phyloP scores from a whole-genome alignment of 306 rosid species.

The Gillenia trifoliata region DNA sequence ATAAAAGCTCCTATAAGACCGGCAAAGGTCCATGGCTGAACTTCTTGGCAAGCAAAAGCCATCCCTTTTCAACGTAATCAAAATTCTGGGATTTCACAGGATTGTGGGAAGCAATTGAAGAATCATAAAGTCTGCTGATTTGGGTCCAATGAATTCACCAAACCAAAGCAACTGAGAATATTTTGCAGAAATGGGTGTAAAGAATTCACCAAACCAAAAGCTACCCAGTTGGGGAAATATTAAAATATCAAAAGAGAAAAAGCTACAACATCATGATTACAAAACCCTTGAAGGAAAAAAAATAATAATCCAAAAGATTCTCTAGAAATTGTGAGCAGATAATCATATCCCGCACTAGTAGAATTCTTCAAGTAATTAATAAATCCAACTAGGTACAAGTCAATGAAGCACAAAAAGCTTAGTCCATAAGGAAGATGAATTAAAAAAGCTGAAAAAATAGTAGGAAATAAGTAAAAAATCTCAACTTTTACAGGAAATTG shows the following conservation, averaged over 20 bases:
- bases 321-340: background rate
- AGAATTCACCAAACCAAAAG: constrained; percentile 10
- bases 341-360: background rate
- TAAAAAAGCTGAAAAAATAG: background rate
- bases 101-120: constrained; percentile 16
- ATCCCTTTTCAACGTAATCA: constrained; percentile 35
- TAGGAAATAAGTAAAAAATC: background rate
- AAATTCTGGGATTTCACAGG: constrained; percentile 11
- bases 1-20: constrained; percentile 61
- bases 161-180: background rate
- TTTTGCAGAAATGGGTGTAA: background rate
- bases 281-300: background rate
- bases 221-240: background rate
- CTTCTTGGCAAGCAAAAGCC: constrained; percentile 41
- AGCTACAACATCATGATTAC: background rate
- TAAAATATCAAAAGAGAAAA: background rate
- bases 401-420: constrained; percentile 6
- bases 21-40: constrained; percentile 67
- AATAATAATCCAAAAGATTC: constrained; percentile 1
- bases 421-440: constrained; percentile 4
- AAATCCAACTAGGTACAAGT: constrained; percentile 2
- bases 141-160: background rate
- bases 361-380: background rate
- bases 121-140: constrained; percentile 1
- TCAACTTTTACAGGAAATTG: background rate